These are phyloP conservation scores for Leishmania braziliensis DNA, from an alignment of 208 protist species.

Conservation along the genomic window DNA sequence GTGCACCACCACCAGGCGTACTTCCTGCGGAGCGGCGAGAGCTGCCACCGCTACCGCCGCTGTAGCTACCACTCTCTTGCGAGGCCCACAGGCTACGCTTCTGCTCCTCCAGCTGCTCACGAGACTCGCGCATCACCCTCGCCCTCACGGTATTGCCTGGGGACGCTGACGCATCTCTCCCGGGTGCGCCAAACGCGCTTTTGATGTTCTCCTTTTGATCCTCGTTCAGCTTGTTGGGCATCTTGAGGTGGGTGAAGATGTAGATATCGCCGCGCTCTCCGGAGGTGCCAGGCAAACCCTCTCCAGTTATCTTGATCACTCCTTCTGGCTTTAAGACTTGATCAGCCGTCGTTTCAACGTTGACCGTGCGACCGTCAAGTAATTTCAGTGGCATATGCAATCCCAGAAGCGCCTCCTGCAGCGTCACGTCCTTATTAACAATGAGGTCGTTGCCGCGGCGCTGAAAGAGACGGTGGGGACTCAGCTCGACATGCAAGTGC, in stretches of 20 bases:
- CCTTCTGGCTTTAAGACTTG: slow-evolving; percentile 71
- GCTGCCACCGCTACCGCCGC: slow-evolving; percentile 35
- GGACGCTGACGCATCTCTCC: slow-evolving; percentile 32
- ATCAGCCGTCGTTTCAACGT: slow-evolving; percentile 72
- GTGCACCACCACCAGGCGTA: slow-evolving; percentile 33
- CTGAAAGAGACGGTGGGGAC: slow-evolving; percentile 92
- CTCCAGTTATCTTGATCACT: slow-evolving; percentile 80
- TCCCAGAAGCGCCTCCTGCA: slow-evolving; percentile 95
- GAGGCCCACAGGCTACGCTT: slow-evolving; percentile 72
- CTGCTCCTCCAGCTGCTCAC: slow-evolving; percentile 77
- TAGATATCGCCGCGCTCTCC: slow-evolving; percentile 85
- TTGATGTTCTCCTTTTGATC: slow-evolving; percentile 67
- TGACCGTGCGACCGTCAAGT: slow-evolving; percentile 89
- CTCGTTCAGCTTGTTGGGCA: slow-evolving; percentile 73
- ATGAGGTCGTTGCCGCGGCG: slow-evolving; percentile 95
- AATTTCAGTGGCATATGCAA: slow-evolving; percentile 86
- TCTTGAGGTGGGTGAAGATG: slow-evolving; percentile 78
- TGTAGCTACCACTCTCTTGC: slow-evolving; percentile 42
- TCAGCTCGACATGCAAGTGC: slow-evolving; percentile 95
- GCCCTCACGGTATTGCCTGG: slow-evolving; percentile 77
- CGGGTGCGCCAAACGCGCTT: slow-evolving; percentile 70
- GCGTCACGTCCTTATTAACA: slow-evolving; percentile 89
- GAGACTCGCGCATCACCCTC: slow-evolving; percentile 72
- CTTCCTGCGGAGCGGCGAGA: slow-evolving; percentile 22
- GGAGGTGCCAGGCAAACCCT: slow-evolving; percentile 82